Percentiles rank a stretch among this genome's conserved stretches.
These are phyloP conservation scores for Recurvomyces mirabilis DNA, from an alignment of 495 filamentous ascomycete species.

Conservation along the genomic window DNA sequence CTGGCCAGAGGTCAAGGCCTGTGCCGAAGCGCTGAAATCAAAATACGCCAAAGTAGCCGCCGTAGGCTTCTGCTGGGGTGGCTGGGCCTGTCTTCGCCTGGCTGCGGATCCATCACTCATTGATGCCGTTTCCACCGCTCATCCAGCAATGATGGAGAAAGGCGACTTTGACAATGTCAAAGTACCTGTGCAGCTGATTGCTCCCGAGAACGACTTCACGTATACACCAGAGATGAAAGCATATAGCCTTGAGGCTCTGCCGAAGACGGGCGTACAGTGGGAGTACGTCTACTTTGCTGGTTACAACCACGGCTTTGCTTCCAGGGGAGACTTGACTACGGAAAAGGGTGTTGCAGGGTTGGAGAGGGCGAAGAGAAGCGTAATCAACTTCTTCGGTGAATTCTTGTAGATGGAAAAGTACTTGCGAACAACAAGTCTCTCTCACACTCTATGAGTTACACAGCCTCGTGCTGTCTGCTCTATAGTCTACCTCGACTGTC, in stretches of 20 bases:
- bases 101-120: slow-evolving; percentile 34
- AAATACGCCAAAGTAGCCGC: slow-evolving; percentile 36
- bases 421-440: too few relatives aligned
- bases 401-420: too few relatives aligned
- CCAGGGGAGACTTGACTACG: slow-evolving; percentile 35
- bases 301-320: slow-evolving; percentile 39
- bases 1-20: slow-evolving; percentile 42
- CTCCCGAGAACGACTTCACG: slow-evolving; percentile 41
- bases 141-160: slow-evolving; percentile 40
- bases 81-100: slow-evolving; percentile 44
- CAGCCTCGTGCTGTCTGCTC: too few relatives aligned
- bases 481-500: too few relatives aligned
- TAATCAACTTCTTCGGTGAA: neutral
- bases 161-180: slow-evolving; percentile 40
- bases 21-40: slow-evolving; percentile 35
- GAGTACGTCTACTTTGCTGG: slow-evolving; percentile 49
- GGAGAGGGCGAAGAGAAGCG: slow-evolving; percentile 36
- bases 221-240: slow-evolving; percentile 43
- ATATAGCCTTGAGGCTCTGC: slow-evolving; percentile 34
- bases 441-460: too few relatives aligned
- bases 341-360: slow-evolving; percentile 36
- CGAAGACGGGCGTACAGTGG: slow-evolving; percentile 36
- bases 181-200: slow-evolving; percentile 47
- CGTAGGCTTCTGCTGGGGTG: slow-evolving; percentile 51
- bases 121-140: slow-evolving; percentile 42